Base-by-base conservation (phyloP, 495 filamentous ascomycete genomes). In the Penicillium coffeae region DNA sequence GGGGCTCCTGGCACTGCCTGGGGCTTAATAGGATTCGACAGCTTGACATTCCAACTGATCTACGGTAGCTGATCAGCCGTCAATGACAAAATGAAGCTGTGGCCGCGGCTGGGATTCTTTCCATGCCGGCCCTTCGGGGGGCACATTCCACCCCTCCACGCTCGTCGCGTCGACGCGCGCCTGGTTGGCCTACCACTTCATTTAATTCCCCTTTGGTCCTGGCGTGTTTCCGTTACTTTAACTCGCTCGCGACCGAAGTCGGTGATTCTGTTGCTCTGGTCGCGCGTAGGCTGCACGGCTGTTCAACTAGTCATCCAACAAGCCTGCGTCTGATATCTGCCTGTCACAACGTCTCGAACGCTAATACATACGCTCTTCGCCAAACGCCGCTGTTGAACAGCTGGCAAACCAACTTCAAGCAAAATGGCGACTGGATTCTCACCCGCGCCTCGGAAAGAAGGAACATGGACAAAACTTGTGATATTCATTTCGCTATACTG, bases 401-500 rank as follows among this genome's bases (percentile, higher is more conserved):
- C 48, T 48, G 41, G 49, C 40, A 15, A 3, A 12, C 13, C 22
- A 30, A 10, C 21, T 35, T 20, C 36, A 25, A 38, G 10, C 18
- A 58, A 8, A 12, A 73, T 72, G 70, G 52, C 60, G 1, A 55
- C 58, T 22, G 50, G 47, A 27, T 47, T 59, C 10, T 58, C 52
- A 8, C 47, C 52, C 1, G 44, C 56, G 18, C 54, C 62, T 1
- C 58, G 59, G 15, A 64, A 62, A 47, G 64, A 62, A 48, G 64
- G 64, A 13, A 63, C 63, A 13, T 73, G 71, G 70, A 70, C 66
- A 0, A 69, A 67, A 42, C 55, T 69, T 12, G 63, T 65, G 32
- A 72, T 75, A n/a, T 72, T 75, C 32, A 42, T 68, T 43, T 58
- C 65, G 30, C 60, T 75, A 12, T 71, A 73, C 40, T 52, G 59